Percentiles rank a stretch among this genome's conserved stretches.
phyloP scores from a whole-genome alignment of 345 rosid species.

The Populus davidiana region DNA sequence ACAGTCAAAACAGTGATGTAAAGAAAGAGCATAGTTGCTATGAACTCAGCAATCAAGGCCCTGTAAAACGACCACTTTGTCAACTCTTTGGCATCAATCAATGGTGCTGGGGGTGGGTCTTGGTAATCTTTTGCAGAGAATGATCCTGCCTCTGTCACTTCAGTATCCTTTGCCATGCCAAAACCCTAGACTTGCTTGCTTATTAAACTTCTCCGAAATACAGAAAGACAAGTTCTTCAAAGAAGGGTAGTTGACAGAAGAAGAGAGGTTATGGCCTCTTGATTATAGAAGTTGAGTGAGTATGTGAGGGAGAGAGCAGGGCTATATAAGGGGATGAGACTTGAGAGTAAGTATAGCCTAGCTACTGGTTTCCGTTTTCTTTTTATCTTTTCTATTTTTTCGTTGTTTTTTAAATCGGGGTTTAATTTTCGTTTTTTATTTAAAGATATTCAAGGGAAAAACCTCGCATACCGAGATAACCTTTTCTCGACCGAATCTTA shows the following conservation, averaged over 20 bases:
- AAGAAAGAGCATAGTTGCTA: constrained; percentile 79
- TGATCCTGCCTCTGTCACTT: constrained; percentile 41
- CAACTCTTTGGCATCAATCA: constrained; percentile 53
- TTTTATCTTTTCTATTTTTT: background rate
- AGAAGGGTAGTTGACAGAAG: background rate
- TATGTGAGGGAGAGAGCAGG: background rate
- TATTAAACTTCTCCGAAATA: background rate
- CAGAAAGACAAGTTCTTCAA: background rate
- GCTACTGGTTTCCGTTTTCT: background rate
- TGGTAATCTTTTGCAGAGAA: constrained; percentile 63
- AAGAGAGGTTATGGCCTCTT: constrained; percentile 4
- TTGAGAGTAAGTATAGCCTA: background rate
- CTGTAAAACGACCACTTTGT: constrained; percentile 78
- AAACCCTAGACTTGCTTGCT: background rate
- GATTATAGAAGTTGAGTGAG: background rate
- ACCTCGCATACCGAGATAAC: no score
- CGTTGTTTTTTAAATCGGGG: background rate
- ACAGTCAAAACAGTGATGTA: constrained; percentile 68
- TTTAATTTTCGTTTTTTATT: background rate
- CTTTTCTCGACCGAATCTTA: no score
- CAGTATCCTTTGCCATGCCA: constrained; percentile 42
- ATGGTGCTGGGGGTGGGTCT: constrained; percentile 77
- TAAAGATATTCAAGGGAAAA: no score
- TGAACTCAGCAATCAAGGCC: constrained; percentile 78
- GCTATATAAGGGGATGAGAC: constrained; percentile 31